A percentile compares a stretch with the other conserved stretches of the same genome.
These are phyloP conservation scores for Corylus americana DNA, from an alignment of 306 rosid genomes.

Conservation along the genomic window DNA sequence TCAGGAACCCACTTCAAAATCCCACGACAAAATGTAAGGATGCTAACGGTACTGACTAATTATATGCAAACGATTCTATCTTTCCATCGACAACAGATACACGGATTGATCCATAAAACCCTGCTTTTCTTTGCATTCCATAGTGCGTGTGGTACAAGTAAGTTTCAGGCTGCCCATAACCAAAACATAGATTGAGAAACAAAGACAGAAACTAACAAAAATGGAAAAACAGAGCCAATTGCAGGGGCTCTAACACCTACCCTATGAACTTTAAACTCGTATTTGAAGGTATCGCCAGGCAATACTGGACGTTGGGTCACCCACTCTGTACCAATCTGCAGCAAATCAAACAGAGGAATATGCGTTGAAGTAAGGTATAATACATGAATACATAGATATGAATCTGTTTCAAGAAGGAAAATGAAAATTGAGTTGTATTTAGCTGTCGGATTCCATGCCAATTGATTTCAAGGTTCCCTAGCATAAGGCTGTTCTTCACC, in stretches of 20 bases:
- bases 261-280: slow-evolving; percentile 79
- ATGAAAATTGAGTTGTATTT: not conserved
- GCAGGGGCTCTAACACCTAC: slow-evolving; percentile 32
- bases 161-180: slow-evolving; percentile 63
- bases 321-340: slow-evolving; percentile 82
- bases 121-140: slow-evolving; percentile 57
- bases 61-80: too few relatives aligned
- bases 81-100: too few relatives aligned
- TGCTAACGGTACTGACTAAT: too few relatives aligned
- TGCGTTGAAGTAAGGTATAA: not conserved
- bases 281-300: slow-evolving; percentile 77
- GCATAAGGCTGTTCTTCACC: slow-evolving; percentile 55
- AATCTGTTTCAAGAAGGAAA: not conserved
- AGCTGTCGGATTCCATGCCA: slow-evolving; percentile 99
- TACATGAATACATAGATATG: too few relatives aligned
- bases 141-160: slow-evolving; percentile 86
- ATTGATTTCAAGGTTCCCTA: slow-evolving; percentile 79
- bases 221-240: not conserved
- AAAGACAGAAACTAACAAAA: not conserved
- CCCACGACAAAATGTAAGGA: too few relatives aligned
- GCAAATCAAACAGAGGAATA: not conserved
- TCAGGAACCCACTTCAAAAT: too few relatives aligned
- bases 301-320: slow-evolving; percentile 77
- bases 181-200: not conserved
- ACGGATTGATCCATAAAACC: too few relatives aligned